Evolutionary conservation across 257 asterid species (phyloP).

Genomic region (Cruciata laevipes): DNA sequence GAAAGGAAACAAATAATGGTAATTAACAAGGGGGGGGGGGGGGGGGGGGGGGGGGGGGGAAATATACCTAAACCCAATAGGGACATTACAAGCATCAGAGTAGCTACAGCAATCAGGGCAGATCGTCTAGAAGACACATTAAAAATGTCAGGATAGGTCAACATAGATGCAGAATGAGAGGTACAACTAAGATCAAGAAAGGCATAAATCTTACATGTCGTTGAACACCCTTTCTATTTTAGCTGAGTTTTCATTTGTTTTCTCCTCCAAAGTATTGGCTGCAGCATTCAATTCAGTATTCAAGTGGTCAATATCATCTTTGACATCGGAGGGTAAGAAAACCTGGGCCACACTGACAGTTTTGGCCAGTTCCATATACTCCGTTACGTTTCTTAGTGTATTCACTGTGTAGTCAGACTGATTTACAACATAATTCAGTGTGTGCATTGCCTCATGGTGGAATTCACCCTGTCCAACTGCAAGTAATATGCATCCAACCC

Average conservation of each 20-base stretch:
- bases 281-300: slow-evolving; percentile 63
- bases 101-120: slow-evolving; percentile 61
- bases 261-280: slow-evolving; percentile 56
- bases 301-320: slow-evolving; percentile 58
- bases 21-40: slow-evolving; percentile 1
- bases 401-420: slow-evolving; percentile 89
- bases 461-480: slow-evolving; percentile 84
- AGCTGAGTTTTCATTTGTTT: slow-evolving; percentile 62
- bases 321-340: slow-evolving; percentile 80
- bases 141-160: slow-evolving; percentile 16
- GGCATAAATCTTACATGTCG: slow-evolving; percentile 47
- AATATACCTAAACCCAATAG: slow-evolving; percentile 82
- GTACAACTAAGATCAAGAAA: neutral
- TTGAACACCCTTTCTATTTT: slow-evolving; percentile 58
- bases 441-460: slow-evolving; percentile 66
- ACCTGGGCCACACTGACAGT: slow-evolving; percentile 78
- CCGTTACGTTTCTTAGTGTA: slow-evolving; percentile 78
- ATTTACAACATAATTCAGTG: slow-evolving; percentile 77
- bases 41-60: slow-evolving; percentile 7
- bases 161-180: slow-evolving; percentile 2
- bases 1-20: neutral
- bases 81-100: slow-evolving; percentile 74
- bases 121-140: slow-evolving; percentile 48
- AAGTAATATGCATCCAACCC: slow-evolving; percentile 86
- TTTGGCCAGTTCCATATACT: slow-evolving; percentile 67